phyloP scores from a whole-genome alignment of 306 rosid genomes.

The Luffa acutangula region DNA sequence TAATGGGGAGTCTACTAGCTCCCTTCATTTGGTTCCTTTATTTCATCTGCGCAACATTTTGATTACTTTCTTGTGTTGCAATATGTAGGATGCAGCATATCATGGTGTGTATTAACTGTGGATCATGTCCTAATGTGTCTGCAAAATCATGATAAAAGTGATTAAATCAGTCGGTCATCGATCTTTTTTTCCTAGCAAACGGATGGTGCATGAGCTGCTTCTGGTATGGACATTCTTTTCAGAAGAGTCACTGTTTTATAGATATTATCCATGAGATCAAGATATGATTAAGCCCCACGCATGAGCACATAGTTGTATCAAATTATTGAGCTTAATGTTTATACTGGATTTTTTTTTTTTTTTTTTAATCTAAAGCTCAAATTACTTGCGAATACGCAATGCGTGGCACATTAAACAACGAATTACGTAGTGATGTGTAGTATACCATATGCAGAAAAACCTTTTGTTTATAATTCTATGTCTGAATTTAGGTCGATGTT shows the following conservation, averaged over 20 bases:
- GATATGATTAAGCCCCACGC: too few species aligned
- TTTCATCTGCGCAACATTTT: too few species aligned
- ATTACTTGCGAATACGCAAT: background rate
- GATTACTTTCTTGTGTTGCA: background rate
- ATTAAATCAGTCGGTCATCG: too few species aligned
- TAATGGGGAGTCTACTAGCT: too few species aligned
- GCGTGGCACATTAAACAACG: background rate
- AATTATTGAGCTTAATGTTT: background rate
- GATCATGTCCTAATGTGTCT: too few species aligned
- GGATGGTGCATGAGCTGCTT: too few species aligned
- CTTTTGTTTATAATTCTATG: background rate
- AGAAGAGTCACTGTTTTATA: too few species aligned
- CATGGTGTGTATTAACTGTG: background rate
- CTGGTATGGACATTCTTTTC: background rate
- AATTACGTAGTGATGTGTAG: background rate
- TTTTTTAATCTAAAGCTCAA: background rate
- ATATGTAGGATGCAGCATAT: background rate
- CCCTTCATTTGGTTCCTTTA: too few species aligned
- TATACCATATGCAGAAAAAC: background rate
- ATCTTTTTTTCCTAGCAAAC: too few species aligned
- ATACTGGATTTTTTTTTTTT: background rate
- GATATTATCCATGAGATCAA: too few species aligned
- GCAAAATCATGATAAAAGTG: too few species aligned
- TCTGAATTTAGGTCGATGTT: background rate
- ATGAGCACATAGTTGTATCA: background rate